Evolutionary conservation across 1,284 basidiomycete genomes (phyloP).

Genomic region (Golubevia sp.): DNA sequence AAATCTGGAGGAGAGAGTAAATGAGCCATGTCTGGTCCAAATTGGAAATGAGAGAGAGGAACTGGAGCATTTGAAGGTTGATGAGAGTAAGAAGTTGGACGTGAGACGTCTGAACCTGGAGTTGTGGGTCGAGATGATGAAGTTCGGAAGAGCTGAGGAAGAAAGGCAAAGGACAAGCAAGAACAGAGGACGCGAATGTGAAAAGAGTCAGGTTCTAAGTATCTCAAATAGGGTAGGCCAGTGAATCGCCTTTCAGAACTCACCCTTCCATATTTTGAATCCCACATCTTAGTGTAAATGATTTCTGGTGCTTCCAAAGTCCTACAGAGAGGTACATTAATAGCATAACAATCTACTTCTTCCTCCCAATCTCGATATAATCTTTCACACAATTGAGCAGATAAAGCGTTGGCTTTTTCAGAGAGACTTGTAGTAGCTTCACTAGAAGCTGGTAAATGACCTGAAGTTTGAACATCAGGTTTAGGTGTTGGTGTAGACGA

Average conservation of each 20-base stretch:
- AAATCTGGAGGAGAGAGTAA: conserved; percentile 33
- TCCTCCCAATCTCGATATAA: conserved; percentile 43
- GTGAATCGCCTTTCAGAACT: background rate
- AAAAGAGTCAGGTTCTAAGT: background rate
- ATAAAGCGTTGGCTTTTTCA: too few species aligned
- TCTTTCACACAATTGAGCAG: conserved; percentile 6
- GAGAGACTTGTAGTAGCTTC: too few species aligned
- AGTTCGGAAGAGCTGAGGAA: conserved; percentile 12
- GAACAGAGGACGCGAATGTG: background rate
- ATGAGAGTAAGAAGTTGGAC: background rate
- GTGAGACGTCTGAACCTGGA: background rate
- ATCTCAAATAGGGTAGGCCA: background rate
- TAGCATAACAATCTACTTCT: conserved; percentile 39
- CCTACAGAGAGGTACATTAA: conserved; percentile 54
- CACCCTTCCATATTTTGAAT: conserved; percentile 25
- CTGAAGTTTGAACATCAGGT: too few species aligned
- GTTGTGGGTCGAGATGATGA: conserved; percentile 10
- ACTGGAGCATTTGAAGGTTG: conserved; percentile 18
- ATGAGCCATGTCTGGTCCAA: conserved; percentile 44
- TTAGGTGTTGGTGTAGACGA: too few species aligned
- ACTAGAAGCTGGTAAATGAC: too few species aligned
- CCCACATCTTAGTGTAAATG: conserved; percentile 52
- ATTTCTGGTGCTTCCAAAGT: conserved; percentile 37
- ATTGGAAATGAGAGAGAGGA: conserved; percentile 31
- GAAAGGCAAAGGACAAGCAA: conserved; percentile 3